These are phyloP conservation scores for Fraxinus platypoda DNA, from an alignment of 305 asterid genomes.

Conservation along the genomic window DNA sequence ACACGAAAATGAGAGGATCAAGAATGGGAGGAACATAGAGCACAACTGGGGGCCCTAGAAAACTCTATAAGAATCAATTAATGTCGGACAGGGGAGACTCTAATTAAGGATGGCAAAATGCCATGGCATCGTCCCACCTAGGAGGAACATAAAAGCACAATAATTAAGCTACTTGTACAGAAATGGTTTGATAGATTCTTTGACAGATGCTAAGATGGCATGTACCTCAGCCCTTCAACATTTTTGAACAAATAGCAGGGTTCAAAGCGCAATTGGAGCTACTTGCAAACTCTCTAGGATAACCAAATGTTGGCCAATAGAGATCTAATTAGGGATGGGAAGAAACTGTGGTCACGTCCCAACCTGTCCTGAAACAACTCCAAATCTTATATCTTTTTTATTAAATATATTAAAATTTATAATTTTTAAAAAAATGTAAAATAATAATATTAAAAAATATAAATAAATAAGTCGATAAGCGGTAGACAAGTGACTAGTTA, in stretches of 20 bases:
- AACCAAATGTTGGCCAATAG: not conserved
- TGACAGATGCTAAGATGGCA: too few relatives aligned
- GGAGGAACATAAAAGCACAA: not conserved
- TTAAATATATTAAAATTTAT: too few relatives aligned
- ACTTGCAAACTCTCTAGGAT: not conserved
- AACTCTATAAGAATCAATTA: not conserved
- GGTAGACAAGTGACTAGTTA: not conserved
- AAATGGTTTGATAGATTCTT: too few relatives aligned
- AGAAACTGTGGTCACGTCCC: not conserved
- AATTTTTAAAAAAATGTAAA: too few relatives aligned
- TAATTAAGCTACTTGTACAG: not conserved
- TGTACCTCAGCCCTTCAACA: not conserved
- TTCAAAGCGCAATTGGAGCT: not conserved
- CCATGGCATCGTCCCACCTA: not conserved
- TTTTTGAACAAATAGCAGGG: not conserved
- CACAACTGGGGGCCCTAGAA: not conserved
- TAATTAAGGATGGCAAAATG: not conserved
- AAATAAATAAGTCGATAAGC: not conserved
- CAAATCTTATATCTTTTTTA: not conserved
- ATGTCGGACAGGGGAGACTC: not conserved
- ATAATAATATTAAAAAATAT: too few relatives aligned
- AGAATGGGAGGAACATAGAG: not conserved
- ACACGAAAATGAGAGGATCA: not conserved
- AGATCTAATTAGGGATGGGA: not conserved
- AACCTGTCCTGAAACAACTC: not conserved